phyloP scores from a whole-genome alignment of 345 rosid species.

The Populus euphratica region DNA sequence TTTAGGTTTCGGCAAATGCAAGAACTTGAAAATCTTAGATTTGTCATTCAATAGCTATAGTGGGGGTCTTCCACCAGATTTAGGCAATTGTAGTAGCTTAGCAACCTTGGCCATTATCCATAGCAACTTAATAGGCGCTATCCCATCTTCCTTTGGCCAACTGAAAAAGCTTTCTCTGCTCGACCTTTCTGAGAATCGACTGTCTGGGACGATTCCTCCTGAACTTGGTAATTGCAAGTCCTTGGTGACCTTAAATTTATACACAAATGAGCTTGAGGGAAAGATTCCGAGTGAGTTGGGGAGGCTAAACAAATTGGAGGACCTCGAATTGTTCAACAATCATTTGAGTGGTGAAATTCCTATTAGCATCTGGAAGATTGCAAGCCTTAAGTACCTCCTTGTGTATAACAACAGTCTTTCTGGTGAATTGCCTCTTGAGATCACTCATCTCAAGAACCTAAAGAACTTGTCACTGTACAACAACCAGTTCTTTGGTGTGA shows the following conservation, averaged over 20 bases:
- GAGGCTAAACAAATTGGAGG: conserved; percentile 40
- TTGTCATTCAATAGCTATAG: conserved; percentile 56
- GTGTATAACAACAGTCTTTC: conserved; percentile 65
- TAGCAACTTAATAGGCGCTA: conserved; percentile 51
- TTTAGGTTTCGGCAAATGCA: conserved; percentile 41
- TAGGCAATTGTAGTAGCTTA: conserved; percentile 58
- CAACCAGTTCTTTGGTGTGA: conserved; percentile 55
- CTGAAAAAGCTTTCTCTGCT: conserved; percentile 40
- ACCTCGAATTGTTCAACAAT: conserved; percentile 61
- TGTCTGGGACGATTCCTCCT: conserved; percentile 64
- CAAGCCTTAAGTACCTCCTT: conserved; percentile 40
- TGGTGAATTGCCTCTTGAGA: conserved; percentile 62
- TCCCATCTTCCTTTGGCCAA: conserved; percentile 67
- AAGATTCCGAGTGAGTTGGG: conserved; percentile 59
- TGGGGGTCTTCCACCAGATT: conserved; percentile 53
- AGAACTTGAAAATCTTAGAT: conserved; percentile 44
- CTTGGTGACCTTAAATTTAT: conserved; percentile 36
- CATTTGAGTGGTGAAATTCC: conserved; percentile 68
- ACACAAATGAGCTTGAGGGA: conserved; percentile 63
- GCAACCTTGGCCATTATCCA: conserved; percentile 33
- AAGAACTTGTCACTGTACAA: conserved; percentile 47
- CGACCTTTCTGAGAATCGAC: conserved; percentile 59
- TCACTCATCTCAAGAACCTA: conserved; percentile 52
- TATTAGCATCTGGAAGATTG: conserved; percentile 61
- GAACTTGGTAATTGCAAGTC: conserved; percentile 70